Conservation (phyloP, 1,284 basidiomycete species). For the Naganishia cerealis region DNA sequence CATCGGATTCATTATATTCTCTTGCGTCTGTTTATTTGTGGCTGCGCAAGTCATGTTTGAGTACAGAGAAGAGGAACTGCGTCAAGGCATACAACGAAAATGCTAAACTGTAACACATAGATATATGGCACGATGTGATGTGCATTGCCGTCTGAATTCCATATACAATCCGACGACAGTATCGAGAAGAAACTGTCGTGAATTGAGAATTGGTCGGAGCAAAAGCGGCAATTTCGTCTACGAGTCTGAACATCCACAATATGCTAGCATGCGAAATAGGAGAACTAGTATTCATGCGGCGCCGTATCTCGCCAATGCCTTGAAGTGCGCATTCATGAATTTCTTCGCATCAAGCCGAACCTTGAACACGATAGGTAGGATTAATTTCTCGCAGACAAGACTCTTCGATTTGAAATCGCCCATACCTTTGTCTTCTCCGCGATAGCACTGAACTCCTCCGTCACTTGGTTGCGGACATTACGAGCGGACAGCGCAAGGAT, state of each 20-base stretch:
- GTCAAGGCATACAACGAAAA: constrained; percentile 48
- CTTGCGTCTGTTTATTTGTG: constrained; percentile 71
- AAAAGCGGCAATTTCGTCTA: neutral
- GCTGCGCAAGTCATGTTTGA: constrained; percentile 93
- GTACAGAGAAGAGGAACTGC: constrained; percentile 62
- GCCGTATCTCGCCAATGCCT: constrained; percentile 9
- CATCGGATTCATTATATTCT: constrained; percentile 65
- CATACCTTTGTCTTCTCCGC: constrained; percentile 8
- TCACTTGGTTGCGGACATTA: neutral
- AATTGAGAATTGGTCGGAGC: neutral
- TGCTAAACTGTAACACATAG: constrained; percentile 39
- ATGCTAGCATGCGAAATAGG: neutral
- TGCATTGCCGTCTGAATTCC: neutral
- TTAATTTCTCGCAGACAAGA: neutral
- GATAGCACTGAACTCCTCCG: constrained; percentile 10
- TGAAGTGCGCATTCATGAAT: constrained; percentile 19
- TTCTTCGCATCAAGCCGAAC: constrained; percentile 9
- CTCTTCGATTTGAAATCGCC: neutral
- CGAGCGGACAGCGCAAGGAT: constrained; percentile 10
- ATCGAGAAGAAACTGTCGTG: neutral
- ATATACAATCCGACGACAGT: neutral
- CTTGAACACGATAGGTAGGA: neutral
- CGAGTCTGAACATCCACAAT: neutral
- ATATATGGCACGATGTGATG: neutral
- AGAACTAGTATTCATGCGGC: neutral